A percentile compares a stretch with the other conserved stretches of the same genome.
phyloP scores from a whole-genome alignment of 1,284 basidiomycete genomes.

The Cutaneotrichosporon cutaneum region DNA sequence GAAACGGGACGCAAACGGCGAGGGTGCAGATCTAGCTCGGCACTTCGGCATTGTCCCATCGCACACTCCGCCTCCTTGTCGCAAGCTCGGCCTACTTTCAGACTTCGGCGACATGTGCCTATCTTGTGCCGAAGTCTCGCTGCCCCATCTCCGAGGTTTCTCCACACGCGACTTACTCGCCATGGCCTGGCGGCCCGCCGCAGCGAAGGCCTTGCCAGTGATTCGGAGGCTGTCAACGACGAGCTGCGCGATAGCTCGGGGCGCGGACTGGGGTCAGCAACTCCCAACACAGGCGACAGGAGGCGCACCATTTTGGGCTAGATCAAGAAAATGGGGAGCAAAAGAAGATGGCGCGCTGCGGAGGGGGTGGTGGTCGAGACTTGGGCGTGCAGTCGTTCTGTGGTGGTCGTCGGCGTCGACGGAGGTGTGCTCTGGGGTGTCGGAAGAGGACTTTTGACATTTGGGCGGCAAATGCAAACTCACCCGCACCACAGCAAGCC shows the following conservation, averaged over 20 bases:
- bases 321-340: background rate
- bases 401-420: background rate
- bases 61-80: too few relatives aligned
- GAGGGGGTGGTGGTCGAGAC: background rate
- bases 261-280: conserved; percentile 34
- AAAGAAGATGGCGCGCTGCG: background rate
- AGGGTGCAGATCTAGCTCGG: too few relatives aligned
- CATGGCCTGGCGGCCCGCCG: conserved; percentile 87
- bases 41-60: too few relatives aligned
- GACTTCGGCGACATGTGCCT: background rate
- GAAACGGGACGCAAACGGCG: too few relatives aligned
- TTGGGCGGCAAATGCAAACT: conserved; percentile 14
- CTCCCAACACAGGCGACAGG: background rate
- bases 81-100: too few relatives aligned
- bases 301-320: conserved; percentile 12
- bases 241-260: conserved; percentile 40
- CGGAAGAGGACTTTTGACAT: conserved; percentile 4
- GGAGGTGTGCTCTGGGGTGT: background rate
- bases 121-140: background rate
- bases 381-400: background rate
- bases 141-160: background rate
- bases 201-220: conserved; percentile 84
- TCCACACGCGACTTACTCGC: conserved; percentile 66
- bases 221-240: conserved; percentile 39
- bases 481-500: background rate